Percentiles rank a stretch among this genome's conserved stretches.
These are phyloP conservation scores for Sordariomycetes sp. DNA, from an alignment of 2,329 filamentous ascomycete genomes.

Conservation along the genomic window DNA sequence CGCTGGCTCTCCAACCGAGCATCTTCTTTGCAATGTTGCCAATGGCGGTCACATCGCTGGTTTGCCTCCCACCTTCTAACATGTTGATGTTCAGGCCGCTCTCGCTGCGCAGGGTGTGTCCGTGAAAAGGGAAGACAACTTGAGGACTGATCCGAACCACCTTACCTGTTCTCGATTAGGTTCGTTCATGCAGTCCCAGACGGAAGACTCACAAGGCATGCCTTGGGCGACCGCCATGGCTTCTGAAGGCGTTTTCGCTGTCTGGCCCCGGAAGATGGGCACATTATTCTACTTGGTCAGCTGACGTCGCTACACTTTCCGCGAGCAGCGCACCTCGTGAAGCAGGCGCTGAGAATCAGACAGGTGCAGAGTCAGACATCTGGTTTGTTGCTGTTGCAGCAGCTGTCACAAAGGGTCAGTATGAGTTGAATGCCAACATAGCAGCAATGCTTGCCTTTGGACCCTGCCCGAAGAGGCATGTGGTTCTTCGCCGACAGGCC, in stretches of 20 bases:
- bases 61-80: slow-evolving; percentile 9
- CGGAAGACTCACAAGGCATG: slow-evolving; percentile 12
- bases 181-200: background rate
- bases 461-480: too few relatives aligned
- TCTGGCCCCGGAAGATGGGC: slow-evolving; percentile 11
- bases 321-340: slow-evolving; percentile 9
- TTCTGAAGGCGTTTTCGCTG: slow-evolving; percentile 12
- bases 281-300: slow-evolving; percentile 14
- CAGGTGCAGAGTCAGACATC: slow-evolving; percentile 16
- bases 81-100: slow-evolving; percentile 6
- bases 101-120: slow-evolving; percentile 12
- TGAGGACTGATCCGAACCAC: background rate
- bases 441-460: too few relatives aligned
- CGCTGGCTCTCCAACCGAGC: slow-evolving; percentile 5
- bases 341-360: slow-evolving; percentile 17
- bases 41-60: too few relatives aligned
- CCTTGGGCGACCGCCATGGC: slow-evolving; percentile 10
- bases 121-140: background rate
- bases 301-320: too few relatives aligned
- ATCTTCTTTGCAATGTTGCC: slow-evolving; percentile 11
- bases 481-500: too few relatives aligned
- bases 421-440: too few relatives aligned
- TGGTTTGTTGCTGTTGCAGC: slow-evolving; percentile 8
- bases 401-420: too few relatives aligned
- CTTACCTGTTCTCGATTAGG: background rate